Evolutionary conservation across 108 stramenopile genomes (phyloP).

Genomic region (Pelagomonas calceolata): DNA sequence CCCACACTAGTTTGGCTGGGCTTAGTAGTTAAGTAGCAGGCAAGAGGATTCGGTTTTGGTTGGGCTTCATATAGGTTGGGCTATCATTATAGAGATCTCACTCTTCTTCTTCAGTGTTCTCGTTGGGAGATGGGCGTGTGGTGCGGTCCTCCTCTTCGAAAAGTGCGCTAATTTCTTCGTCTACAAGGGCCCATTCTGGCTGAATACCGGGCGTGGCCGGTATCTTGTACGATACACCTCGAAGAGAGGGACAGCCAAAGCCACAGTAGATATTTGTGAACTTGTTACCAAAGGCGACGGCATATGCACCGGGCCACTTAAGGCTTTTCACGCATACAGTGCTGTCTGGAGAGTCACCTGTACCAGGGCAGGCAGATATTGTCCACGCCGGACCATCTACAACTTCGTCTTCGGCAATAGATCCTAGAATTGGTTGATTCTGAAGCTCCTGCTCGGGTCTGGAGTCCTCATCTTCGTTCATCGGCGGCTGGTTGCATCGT

Average conservation of each 20-base stretch:
- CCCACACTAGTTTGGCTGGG: no score
- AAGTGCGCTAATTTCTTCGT: no score
- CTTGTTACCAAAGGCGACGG: constrained; percentile 28
- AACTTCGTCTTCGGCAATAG: constrained; percentile 28
- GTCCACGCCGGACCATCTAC: constrained; percentile 24
- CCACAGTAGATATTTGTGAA: constrained; percentile 45
- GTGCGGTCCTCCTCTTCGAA: no score
- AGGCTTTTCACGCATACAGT: constrained; percentile 1
- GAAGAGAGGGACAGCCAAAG: constrained; percentile 12
- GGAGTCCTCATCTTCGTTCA: constrained; percentile 21
- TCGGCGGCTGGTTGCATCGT: constrained; percentile 25
- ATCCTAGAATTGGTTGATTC: constrained; percentile 23
- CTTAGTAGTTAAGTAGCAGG: no score
- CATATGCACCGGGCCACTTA: constrained; percentile 43
- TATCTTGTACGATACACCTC: no score
- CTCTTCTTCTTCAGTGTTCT: no score
- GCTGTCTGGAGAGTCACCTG: constrained; percentile 19
- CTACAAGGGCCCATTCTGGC: no score
- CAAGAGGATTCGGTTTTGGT: no score
- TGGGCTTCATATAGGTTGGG: no score
- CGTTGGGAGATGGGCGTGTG: no score
- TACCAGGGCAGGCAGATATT: constrained; percentile 28
- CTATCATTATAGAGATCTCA: no score
- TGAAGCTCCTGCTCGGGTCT: constrained; percentile 33
- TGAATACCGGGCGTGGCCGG: no score